Base-by-base conservation (phyloP, 2,329 filamentous ascomycete species). In the Curvularia lunata region DNA sequence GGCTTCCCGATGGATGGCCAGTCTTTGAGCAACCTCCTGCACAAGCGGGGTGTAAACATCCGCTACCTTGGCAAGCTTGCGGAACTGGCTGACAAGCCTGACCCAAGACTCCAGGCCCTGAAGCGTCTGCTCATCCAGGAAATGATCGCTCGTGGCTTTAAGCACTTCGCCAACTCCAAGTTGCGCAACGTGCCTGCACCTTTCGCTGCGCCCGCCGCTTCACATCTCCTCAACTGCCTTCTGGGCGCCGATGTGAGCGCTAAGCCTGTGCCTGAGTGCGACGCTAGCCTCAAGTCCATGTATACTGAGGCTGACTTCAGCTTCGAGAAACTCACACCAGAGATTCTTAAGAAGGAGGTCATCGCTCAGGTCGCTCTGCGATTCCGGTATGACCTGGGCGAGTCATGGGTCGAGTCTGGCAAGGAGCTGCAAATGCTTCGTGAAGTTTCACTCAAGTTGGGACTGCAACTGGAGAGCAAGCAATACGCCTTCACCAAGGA, bases 1-100 rank as follows among this genome's bases (percentile, higher is more conserved):
- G 95, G 94, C 70, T 98, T 98, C 82, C 95, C 95, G 12, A 97
- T 98, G 92, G 96, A 99, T 70, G 95, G 95, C n/a, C 86, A 91
- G 71, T 97, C 94, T 19, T 83, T 99, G 57, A 91, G 90, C 69
- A 88, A 88, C 64, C 85, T 97, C 50, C 84, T 99, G 73, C 95
- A 99, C 82, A 97, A 97, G 83, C 91, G 94, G 41, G 95, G 95
- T 79, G 93, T 99, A 81, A 99, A 99, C 80, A 85, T 98, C 62
- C 87, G 96, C 71, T 99, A 99, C 77, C 84, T 98, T n/a, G 95
- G 95, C 65, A 90, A 88, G 77, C 79, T 99, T 61, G 90, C 91
- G 12, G 82, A 85, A 57, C 83, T 91, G 50, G 87, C 89, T 38
- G 75, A 77, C 61, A 75, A 75, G 64, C 80, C 84, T 58, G 84